phyloP scores from a whole-genome alignment of 2,329 filamentous ascomycete species.

The Coniochaeta hoffmannii region DNA sequence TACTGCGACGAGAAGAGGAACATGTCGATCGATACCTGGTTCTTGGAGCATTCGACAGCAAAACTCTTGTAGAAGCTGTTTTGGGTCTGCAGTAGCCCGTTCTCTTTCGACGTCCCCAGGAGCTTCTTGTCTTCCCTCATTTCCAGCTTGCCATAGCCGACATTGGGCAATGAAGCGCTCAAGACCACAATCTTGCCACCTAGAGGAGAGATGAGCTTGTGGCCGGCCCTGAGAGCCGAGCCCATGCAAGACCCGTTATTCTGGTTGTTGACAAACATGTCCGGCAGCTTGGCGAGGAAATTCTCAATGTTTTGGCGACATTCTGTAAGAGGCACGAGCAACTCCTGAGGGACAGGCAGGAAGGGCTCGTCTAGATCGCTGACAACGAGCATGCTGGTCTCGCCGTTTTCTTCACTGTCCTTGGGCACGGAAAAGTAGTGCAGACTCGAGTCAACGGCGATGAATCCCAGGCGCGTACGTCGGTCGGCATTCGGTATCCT shows the following conservation, averaged over 20 bases:
- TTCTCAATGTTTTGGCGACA: conserved; percentile 85
- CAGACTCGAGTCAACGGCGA: conserved; percentile 88
- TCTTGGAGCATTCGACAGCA: conserved; percentile 97
- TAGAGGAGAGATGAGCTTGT: conserved; percentile 90
- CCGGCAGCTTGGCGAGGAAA: conserved; percentile 83
- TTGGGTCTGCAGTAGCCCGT: conserved; percentile 75
- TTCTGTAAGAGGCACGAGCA: conserved; percentile 83
- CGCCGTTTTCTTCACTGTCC: conserved; percentile 75
- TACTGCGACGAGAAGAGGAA: conserved; percentile 95
- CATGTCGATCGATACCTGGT: conserved; percentile 98
- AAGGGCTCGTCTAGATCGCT: conserved; percentile 96
- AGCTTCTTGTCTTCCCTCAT: conserved; percentile 96
- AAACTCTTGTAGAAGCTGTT: conserved; percentile 99
- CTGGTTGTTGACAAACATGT: conserved; percentile 95
- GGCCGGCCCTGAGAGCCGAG: conserved; percentile 82
- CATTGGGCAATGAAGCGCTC: conserved; percentile 80
- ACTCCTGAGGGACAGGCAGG: conserved; percentile 84
- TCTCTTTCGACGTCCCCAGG: conserved; percentile 89
- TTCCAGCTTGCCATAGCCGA: conserved; percentile 83
- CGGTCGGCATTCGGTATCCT: conserved; percentile 97
- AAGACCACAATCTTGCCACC: conserved; percentile 93
- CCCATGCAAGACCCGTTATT: conserved; percentile 91
- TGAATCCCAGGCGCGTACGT: conserved; percentile 85
- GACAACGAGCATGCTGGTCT: conserved; percentile 87
- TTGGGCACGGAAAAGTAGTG: conserved; percentile 95